Evolutionary conservation across 2,329 filamentous ascomycete genomes (phyloP), one percentile per base, ranked within the genome.

Genomic region (Bretziella fagacearum): DNA sequence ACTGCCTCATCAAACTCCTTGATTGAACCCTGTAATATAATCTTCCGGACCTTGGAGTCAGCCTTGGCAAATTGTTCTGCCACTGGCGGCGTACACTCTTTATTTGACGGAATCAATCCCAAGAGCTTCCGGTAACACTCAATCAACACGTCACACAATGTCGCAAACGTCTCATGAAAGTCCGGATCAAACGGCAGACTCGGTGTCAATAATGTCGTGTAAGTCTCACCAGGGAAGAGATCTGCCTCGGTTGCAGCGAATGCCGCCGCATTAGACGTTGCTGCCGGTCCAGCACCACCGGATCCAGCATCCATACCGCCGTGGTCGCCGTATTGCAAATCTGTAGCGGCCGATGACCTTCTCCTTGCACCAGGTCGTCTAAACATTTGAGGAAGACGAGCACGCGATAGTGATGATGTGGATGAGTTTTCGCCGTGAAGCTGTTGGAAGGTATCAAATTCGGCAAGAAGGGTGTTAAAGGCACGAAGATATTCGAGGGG

Each of bases 81-180:
- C 1, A 96, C 70, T 0, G 68, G 63, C 1, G 76, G 71, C 3
- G 70, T 74, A 57, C 84, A 91, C 43, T 82, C 73, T 22, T 80
- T 74, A 1, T 87, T 81, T 2, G 77, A 76, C n/a, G 78, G 71
- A 18, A 96, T 68, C 50, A 98, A 67, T 36, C 69, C 70, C 56
- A 93, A 67, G 23, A 98, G 74, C 47, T 79, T 76, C 29, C 78
- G 77, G 63, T 98, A 98, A 57, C 79, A 84, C 60, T 96, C 91
- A 56, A 95, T 93, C 52, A 98, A 66, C 2, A 93, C 84, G 59
- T 98, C 91, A 65, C 91, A 96, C 5, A 98, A 70, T 10, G 91
- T 95, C 11, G 86, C 81, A 64, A 96, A 96, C 0, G 87, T 95
- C 65, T 93, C 86, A 61, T 89, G 91, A 57, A 94, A 98, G 62